Conservation (phyloP, 305 asterid genomes). For the Withania somnifera region DNA sequence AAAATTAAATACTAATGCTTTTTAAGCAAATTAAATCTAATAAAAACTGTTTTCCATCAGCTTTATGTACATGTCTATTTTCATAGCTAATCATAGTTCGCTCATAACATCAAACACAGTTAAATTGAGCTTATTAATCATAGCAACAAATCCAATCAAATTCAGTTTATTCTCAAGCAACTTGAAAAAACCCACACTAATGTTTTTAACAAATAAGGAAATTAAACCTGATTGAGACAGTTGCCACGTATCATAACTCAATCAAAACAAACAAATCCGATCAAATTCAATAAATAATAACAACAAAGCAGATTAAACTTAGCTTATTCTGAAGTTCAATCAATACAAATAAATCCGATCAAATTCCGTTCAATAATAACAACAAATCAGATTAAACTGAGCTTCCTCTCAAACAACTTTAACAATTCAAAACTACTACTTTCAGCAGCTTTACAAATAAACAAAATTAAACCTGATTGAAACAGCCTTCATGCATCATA, state of each 20-base stretch:
- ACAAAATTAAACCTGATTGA: constrained; percentile 54
- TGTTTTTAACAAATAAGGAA: not conserved
- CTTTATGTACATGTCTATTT: no score
- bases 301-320: no score
- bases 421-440: not conserved
- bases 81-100: not conserved
- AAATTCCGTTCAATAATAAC: not conserved
- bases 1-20: not conserved
- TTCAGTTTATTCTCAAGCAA: not conserved
- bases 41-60: no score
- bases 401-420: not conserved
- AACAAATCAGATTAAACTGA: not conserved
- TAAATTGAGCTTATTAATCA: no score
- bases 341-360: no score
- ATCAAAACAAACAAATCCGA: no score
- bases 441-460: not conserved
- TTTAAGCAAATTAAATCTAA: no score
- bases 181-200: no score
- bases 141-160: not conserved
- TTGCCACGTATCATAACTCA: no score
- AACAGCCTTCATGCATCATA: constrained; percentile 29
- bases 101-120: not conserved
- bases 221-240: not conserved
- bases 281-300: no score
- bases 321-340: no score